A percentile compares a stretch with the other conserved stretches of the same genome.
Conservation (phyloP, 2,329 filamentous ascomycete species). For the Pseudopyricularia cyperi region DNA sequence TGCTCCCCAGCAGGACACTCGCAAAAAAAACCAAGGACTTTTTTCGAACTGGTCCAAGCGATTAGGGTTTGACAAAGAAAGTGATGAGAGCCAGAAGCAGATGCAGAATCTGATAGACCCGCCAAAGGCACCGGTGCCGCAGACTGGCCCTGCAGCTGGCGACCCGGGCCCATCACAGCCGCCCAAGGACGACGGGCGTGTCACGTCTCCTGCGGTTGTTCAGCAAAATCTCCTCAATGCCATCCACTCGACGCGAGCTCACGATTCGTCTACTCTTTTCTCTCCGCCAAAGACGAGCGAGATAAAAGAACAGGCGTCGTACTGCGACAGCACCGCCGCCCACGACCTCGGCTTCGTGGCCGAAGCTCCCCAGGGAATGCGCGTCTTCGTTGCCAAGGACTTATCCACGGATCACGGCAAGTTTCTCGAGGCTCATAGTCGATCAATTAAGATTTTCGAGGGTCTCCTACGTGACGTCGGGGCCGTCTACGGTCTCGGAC, state of each 20-base stretch:
- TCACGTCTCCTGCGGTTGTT: slow-evolving; percentile 46
- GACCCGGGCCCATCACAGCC: slow-evolving; percentile 4
- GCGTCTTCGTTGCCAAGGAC: slow-evolving; percentile 55
- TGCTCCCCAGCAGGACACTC: slow-evolving; percentile 23
- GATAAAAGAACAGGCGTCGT: slow-evolving; percentile 71
- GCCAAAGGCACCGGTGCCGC: slow-evolving; percentile 4
- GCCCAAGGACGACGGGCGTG: slow-evolving; percentile 32
- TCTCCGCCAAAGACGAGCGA: slow-evolving; percentile 56
- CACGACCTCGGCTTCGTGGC: slow-evolving; percentile 62
- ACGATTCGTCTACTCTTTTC: slow-evolving; percentile 63
- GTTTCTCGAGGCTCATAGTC: slow-evolving; percentile 50
- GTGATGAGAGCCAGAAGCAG: slow-evolving; percentile 27
- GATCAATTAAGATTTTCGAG: slow-evolving; percentile 56
- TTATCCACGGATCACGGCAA: slow-evolving; percentile 30
- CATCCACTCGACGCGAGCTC: slow-evolving; percentile 63
- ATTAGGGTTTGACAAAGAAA: slow-evolving; percentile 49
- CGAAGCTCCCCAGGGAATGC: slow-evolving; percentile 57
- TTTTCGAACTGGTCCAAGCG: slow-evolving; percentile 57
- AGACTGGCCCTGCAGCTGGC: slow-evolving; percentile 1
- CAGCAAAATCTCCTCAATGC: slow-evolving; percentile 66
- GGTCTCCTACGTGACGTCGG: slow-evolving; percentile 55
- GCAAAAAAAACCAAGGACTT: slow-evolving; percentile 31
- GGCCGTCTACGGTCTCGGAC: slow-evolving; percentile 57
- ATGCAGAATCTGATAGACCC: slow-evolving; percentile 30
- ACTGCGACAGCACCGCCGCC: slow-evolving; percentile 67